phyloP scores from a whole-genome alignment of 495 filamentous ascomycete species.

The Podospora bellae-mahoneyi region DNA sequence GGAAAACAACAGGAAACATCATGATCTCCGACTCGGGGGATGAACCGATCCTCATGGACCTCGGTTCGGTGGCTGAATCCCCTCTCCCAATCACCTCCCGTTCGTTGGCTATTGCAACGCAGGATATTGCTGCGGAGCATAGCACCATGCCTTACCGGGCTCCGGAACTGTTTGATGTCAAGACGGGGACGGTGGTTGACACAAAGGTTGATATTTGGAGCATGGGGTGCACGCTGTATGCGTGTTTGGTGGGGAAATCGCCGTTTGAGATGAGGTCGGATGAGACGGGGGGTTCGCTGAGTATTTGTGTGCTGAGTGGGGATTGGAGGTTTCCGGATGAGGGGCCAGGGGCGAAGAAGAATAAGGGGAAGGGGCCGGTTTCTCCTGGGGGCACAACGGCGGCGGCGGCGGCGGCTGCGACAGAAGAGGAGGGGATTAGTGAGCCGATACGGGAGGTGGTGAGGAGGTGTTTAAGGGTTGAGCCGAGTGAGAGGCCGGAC shows the following conservation, averaged over 20 bases:
- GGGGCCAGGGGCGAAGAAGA: constrained; percentile 45
- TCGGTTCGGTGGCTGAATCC: constrained; percentile 84
- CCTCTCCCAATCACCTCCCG: constrained; percentile 92
- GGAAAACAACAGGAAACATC: constrained; percentile 61
- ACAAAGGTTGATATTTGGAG: constrained; percentile 99
- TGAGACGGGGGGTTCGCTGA: constrained; percentile 90
- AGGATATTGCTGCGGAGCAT: constrained; percentile 93
- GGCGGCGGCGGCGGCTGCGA: constrained; percentile 10
- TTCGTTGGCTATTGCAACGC: constrained; percentile 82
- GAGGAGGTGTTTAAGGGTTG: constrained; percentile 83
- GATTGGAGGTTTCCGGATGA: constrained; percentile 96
- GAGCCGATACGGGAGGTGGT: constrained; percentile 81
- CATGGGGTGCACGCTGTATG: constrained; percentile 91
- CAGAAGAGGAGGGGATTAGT: constrained; percentile 50
- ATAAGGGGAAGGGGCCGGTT: constrained; percentile 52
- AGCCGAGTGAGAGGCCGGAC: constrained; percentile 85
- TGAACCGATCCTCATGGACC: constrained; percentile 95
- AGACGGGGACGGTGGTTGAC: constrained; percentile 86
- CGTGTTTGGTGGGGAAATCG: constrained; percentile 90
- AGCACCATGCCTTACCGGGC: constrained; percentile 98
- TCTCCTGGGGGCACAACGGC: constrained; percentile 12
- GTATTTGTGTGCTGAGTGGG: constrained; percentile 83
- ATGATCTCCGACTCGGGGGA: constrained; percentile 89
- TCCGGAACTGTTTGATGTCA: constrained; percentile 96
- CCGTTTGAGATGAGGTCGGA: constrained; percentile 94